Evolutionary conservation across 805 yeast genomes (phyloP).

Genomic region (Vanderwaltozyma yarrowii): DNA sequence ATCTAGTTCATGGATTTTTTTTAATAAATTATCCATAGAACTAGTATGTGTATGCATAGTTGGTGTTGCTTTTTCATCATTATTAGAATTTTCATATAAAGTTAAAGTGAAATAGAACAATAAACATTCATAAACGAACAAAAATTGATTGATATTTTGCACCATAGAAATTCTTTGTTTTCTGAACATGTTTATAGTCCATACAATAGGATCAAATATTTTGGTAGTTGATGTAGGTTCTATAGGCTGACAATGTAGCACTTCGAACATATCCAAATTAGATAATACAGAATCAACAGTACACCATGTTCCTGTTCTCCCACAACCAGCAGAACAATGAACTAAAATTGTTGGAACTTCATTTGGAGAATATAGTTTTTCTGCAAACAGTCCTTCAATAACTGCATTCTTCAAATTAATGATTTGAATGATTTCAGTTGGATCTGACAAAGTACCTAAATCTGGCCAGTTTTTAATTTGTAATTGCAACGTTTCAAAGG

Average conservation of each 20-base stretch:
- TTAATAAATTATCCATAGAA: background rate
- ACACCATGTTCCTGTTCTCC: constrained; percentile 86
- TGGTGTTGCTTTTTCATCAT: background rate
- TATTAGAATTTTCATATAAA: constrained; percentile 5
- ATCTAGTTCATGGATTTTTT: background rate
- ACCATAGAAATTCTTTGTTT: constrained; percentile 77
- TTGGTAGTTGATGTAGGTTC: constrained; percentile 1
- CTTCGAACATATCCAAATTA: constrained; percentile 16
- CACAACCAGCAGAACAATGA: constrained; percentile 97
- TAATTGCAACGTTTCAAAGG: constrained; percentile 54
- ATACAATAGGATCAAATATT: constrained; percentile 44
- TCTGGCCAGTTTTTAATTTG: constrained; percentile 81
- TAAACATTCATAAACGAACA: constrained; percentile 59
- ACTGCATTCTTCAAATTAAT: constrained; percentile 39
- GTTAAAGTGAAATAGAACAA: constrained; percentile 21
- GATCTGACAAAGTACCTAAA: constrained; percentile 50
- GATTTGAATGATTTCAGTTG: constrained; percentile 46
- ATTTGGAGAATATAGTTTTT: constrained; percentile 8
- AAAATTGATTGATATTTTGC: constrained; percentile 65
- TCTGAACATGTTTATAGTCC: constrained; percentile 56
- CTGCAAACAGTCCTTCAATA: constrained; percentile 19
- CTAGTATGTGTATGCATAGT: background rate
- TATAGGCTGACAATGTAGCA: constrained; percentile 4
- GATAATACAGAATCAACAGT: constrained; percentile 55
- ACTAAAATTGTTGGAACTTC: constrained; percentile 50